Evolutionary conservation across 768 basidiomycete species (phyloP), one percentile per base, ranked within the genome.

Genomic region (Tricholoma saponaceum): DNA sequence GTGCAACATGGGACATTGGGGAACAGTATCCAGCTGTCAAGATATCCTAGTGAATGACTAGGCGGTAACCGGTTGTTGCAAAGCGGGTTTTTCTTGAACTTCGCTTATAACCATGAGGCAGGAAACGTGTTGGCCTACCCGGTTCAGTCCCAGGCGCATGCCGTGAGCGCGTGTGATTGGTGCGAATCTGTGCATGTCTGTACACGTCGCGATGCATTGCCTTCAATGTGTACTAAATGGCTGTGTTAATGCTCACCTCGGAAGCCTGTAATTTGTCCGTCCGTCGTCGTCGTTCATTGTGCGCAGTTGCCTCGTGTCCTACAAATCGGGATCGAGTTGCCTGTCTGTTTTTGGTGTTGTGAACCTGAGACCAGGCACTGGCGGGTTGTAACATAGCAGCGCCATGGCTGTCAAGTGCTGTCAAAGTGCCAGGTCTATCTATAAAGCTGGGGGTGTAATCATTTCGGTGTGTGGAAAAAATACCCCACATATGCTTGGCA

Each of bases 21-120:
- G 60, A 58, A 52, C 46, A 51, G 59, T 54, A 56, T 37, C 56
- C 43, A 25, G 56, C 26, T 54, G 39, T 60, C 51, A 51, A 58
- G 56, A 57, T 47, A 47, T 10, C 54, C 57, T 47, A 60, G 25
- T 18, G 28, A 50, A n/a, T 50, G 26, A 28, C n/a, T 50, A 18
- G 26, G 47, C 47, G 8, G 28, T 23, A 50, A 50, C 26, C n/a
- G 9, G 47, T 30, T 50, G 28, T 26, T 50, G n/a, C n/a, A 50
- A 30, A 10, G 28, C 47, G 28, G 47, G 47, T 28, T 28, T 50
- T 50, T 30, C 47, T 30, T 30, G 28, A 46, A 46, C 4, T 6
- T 30, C 47, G 47, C 51, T 62, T 67, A 53, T 51, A 54, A 47
- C 60, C 68, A 72, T 72, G 73, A 71, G 73, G 73, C 67, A 28